Evolutionary conservation across 805 yeast species (phyloP).

Genomic region (Yarrowia keelungensis): DNA sequence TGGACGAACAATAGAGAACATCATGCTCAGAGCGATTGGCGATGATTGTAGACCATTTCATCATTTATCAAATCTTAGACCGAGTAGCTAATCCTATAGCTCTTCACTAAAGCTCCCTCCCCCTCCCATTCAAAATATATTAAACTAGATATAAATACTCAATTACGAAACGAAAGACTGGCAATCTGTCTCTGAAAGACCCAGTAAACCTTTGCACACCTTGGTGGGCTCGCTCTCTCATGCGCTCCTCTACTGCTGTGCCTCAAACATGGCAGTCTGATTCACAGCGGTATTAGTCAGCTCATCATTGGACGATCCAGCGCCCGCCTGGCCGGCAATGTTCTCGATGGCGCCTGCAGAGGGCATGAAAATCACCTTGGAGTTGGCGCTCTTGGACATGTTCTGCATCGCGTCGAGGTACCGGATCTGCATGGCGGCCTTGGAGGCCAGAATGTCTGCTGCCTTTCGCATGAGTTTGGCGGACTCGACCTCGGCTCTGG

Average conservation of each 20-base stretch:
- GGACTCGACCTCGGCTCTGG: slow-evolving; percentile 76
- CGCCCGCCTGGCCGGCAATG: slow-evolving; percentile 40
- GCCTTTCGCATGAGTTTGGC: slow-evolving; percentile 81
- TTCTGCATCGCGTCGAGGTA: slow-evolving; percentile 79
- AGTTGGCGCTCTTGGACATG: slow-evolving; percentile 66
- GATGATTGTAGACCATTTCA: too few relatives aligned
- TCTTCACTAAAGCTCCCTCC: too few relatives aligned
- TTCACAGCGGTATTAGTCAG: background rate
- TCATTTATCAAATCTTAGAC: too few relatives aligned
- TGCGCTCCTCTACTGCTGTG: background rate
- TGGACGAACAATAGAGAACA: too few relatives aligned
- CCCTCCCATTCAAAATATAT: too few relatives aligned
- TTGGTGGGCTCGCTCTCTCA: too few relatives aligned
- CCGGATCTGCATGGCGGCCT: slow-evolving; percentile 79
- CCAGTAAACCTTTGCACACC: too few relatives aligned
- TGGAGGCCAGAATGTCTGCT: slow-evolving; percentile 74
- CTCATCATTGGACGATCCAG: background rate
- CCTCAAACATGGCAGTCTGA: slow-evolving; percentile 32
- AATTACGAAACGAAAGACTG: too few relatives aligned
- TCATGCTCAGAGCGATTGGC: too few relatives aligned
- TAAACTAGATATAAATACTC: background rate
- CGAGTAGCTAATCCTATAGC: too few relatives aligned
- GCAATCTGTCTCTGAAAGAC: too few relatives aligned
- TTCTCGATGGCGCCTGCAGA: slow-evolving; percentile 54
- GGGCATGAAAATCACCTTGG: slow-evolving; percentile 81